Base-by-base conservation (phyloP, 306 rosid species). In the Pachyrhizus erosus region DNA sequence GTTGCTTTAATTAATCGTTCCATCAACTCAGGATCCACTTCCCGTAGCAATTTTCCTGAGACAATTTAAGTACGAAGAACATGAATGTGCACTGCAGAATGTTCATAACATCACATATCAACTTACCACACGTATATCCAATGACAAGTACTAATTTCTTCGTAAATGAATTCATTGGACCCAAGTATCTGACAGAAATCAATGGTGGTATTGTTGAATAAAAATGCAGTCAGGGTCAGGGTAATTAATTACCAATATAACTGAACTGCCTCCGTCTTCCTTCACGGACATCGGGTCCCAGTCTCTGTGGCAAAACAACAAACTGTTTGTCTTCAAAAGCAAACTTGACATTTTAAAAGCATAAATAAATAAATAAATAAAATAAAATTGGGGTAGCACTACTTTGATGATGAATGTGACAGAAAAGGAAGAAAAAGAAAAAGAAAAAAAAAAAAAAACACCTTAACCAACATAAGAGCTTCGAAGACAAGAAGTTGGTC, bases 261-360 rank as follows among this genome's bases (percentile, higher is more conserved):
- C 79, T 93, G 88, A 89, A 92, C 85, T 93, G 99, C 88, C 99
- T 86, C 24, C 98, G 88, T 81, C 86, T 92, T 85, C 97, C 98
- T 93, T 96, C 98, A 2, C 99, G 98, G 18, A 96, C 97, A 87
- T 92, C 97, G 12, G 90, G 87, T 13, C 97, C 91, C 27, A 92
- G 54, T 89, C 82, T 91, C 98, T 96, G 91, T 24, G 88, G 64
- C 92, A 88, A 83, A 83, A 79, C 60, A 85, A 68, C 97, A 90
- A 89, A 90, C 94, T 90, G 66, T 78, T 90, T 89, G 51, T 68
- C 91, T 86, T 71, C 94, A 91, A 80, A 4, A n/a, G n/a, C n/a
- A n/a, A n/a, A n/a, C n/a, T n/a, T n/a, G n/a, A n/a, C n/a, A n/a
- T n/a, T n/a, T n/a, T n/a, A n/a, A n/a, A n/a, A n/a, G n/a, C n/a